Evolutionary conservation across 140 eudicot genomes (phyloP), one percentile per base, ranked within the genome.

Genomic region (Senecio squalidus): DNA sequence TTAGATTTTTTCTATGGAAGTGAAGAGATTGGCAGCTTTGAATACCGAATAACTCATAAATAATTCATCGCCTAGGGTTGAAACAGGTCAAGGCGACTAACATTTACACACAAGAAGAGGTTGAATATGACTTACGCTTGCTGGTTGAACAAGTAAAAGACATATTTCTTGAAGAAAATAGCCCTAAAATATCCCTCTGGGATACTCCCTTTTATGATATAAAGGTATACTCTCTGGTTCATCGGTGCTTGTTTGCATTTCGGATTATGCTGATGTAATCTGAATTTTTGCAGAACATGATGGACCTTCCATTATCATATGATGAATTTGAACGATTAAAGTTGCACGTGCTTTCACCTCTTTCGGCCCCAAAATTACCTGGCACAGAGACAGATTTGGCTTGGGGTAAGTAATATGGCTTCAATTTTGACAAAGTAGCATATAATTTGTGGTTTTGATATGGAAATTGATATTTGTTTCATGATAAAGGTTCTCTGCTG

Each of bases 341-440:
- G 15, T 41, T 69, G 14, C 62, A 66, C 21, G 76, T 78, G 52
- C 52, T 43, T 48, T 67, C 86, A 38, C 83, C 94, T 41, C 67
- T 83, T 61, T 53, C 55, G 66, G 71, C 85, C 49, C 81, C 82
- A 49, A 58, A 55, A 11, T 62, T 91, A 64, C 91, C 85, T 46
- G 59, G 57, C 24, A 0, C 51, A 28, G 34, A 8, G 48, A 57
- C 66, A 69, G 73, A 81, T 34, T 64, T 83, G 50, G 44, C 67
- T n/a, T 83, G 88, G 92, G 98, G 98, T 91, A 66, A 74, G 91
- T 66, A 48, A 14, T n/a, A n/a, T n/a, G n/a, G n/a, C 48, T 17
- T 6, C 10, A 52, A 28, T 14, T 54, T 48, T 61, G 24, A 33
- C n/a, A n/a, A n/a, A n/a, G n/a, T n/a, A 50, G 68, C 14, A 33